Base-by-base conservation (phyloP, 768 basidiomycete species). In the Tricholoma sp. region DNA sequence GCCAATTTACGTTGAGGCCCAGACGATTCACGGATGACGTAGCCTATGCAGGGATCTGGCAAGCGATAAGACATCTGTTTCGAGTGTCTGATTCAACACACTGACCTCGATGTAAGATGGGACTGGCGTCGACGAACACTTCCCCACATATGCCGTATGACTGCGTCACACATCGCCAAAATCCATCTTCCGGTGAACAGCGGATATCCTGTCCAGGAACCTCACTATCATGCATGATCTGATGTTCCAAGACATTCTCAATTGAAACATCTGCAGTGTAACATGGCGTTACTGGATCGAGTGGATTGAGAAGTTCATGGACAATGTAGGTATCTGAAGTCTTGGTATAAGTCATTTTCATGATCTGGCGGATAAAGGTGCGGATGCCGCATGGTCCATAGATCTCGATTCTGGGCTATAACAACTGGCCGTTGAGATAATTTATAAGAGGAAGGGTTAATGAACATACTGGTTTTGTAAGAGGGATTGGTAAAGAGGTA, bases 311-410 rank as follows among this genome's bases (percentile, higher is more conserved):
- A 1, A 94, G 79, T 66, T 95, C 92, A 66, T 94, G 90, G 1
- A 91, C 89, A 37, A 78, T 80, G 65, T 87, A 94, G 12, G 75
- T 79, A 47, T 86, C 82, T 0, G 79, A 74, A 3, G 83, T 82
- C 29, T 71, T 73, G 6, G 83, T 83, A 39, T 82, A 72, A 0
- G 93, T 91, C 73, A 90, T 80, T 54, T 77, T 78, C 64, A 94
- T 76, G 55, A 81, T 82, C 39, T 80, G 79, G 45, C 92, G 87
- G 22, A 94, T 73, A 69, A 94, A 89, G 18, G 74, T 70, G 27
- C 93, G 87, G 18, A 93, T 70, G 24, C 92, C 91, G 11, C 83
- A 81, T 0, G 90, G 92, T 0, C 92, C 91, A 66, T 86, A 94
- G 22, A 94, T 77, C 49, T 92, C 82, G 32, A 93, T 74, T 35